These are phyloP conservation scores for Leishmania martiniquensis DNA, from an alignment of 208 protist genomes.

Conservation along the genomic window DNA sequence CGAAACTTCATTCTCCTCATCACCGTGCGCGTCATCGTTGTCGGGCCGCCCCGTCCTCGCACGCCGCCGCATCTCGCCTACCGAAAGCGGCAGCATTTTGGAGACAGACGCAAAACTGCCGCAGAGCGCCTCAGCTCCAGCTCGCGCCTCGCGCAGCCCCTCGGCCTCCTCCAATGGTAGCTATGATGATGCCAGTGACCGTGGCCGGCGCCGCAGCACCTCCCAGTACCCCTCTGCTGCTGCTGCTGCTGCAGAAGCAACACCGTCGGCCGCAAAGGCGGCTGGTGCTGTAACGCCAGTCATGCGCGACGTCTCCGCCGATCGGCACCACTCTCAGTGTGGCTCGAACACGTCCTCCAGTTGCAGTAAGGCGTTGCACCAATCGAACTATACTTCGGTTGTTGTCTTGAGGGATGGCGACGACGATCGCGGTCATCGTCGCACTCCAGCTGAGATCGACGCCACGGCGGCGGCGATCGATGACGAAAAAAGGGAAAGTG, in stretches of 20 bases:
- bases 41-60: not conserved
- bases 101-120: not conserved
- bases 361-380: not conserved
- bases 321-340: not conserved
- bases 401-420: not conserved
- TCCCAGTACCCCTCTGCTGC: not conserved
- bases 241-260: not conserved
- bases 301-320: not conserved
- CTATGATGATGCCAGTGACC: not conserved
- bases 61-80: not conserved
- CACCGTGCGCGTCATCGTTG: not conserved
- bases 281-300: not conserved
- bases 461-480: slow-evolving; percentile 6
- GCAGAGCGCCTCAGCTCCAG: not conserved
- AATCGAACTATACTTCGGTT: slow-evolving; percentile 8
- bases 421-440: not conserved
- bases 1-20: not conserved
- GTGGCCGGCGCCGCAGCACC: not conserved
- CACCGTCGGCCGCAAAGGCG: not conserved
- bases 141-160: not conserved
- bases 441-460: slow-evolving; percentile 6
- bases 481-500: not conserved
- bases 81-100: not conserved
- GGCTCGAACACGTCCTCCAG: not conserved
- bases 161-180: not conserved